phyloP scores from a whole-genome alignment of 805 yeast species.

The Pichia exigua region DNA sequence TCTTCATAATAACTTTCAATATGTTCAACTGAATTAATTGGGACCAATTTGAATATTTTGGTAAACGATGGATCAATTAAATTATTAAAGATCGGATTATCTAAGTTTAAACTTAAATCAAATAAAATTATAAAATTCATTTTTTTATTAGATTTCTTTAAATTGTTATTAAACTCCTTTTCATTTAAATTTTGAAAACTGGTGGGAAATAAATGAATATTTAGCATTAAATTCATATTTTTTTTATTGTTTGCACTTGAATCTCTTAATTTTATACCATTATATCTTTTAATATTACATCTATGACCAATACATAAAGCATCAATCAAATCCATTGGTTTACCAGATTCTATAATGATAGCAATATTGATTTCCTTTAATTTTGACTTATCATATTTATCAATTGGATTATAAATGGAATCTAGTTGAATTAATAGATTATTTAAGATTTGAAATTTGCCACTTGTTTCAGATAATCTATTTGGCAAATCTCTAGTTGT shows the following conservation, averaged over 20 bases:
- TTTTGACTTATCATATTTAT: slow-evolving; percentile 11
- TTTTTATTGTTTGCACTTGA: slow-evolving; percentile 18
- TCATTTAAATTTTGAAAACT: slow-evolving; percentile 20
- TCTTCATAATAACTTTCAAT: slow-evolving; percentile 46
- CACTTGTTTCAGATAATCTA: slow-evolving; percentile 69
- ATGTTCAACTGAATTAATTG: slow-evolving; percentile 81
- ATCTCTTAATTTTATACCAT: slow-evolving; percentile 56
- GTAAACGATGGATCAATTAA: slow-evolving; percentile 13
- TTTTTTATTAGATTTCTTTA: slow-evolving; percentile 6
- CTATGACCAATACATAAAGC: slow-evolving; percentile 60
- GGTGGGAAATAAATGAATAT: slow-evolving; percentile 36
- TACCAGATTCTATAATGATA: slow-evolving; percentile 60
- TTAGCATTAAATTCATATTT: slow-evolving; percentile 15
- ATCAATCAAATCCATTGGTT: slow-evolving; percentile 64
- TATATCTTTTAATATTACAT: slow-evolving; percentile 47
- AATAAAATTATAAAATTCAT: slow-evolving; percentile 26
- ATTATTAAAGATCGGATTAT: slow-evolving; percentile 13
- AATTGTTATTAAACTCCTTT: slow-evolving; percentile 7
- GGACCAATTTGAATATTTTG: slow-evolving; percentile 56
- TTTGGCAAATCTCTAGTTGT: slow-evolving; percentile 63
- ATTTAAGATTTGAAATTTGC: slow-evolving; percentile 68
- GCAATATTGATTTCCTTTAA: slow-evolving; percentile 43
- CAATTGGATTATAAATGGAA: slow-evolving; percentile 22
- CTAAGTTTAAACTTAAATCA: slow-evolving; percentile 25
- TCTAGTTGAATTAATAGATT: slow-evolving; percentile 54